Evolutionary conservation across 345 rosid species (phyloP), one percentile per base, ranked within the genome.

Genomic region (Eucalyptus urophylla): DNA sequence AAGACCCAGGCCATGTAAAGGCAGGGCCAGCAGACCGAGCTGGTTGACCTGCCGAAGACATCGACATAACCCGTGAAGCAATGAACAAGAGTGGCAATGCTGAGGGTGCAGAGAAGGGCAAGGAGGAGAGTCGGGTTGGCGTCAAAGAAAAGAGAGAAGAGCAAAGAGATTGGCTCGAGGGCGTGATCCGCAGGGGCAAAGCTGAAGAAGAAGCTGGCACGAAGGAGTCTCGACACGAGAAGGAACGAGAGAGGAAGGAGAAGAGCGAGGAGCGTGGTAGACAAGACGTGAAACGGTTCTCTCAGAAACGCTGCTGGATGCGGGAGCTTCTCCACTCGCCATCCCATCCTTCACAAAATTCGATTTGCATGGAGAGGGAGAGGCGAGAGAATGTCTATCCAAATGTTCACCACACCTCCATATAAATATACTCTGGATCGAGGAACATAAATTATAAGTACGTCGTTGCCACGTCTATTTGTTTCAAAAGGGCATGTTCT

Each of bases 191-290:
- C 24, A 31, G 90, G 60, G n/a, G 87, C 37, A 65, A 87, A 24
- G 65, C 81, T 62, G 51, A 69, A 86, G 62, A 88, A 88, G 67
- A 88, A 91, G 88, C 86, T 86, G 87, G 80, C 69, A 14, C 50
- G 80, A 29, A 88, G 86, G 44, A 91, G 91, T 49, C 92, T 88
- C 14, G 91, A 89, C 11, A 80, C 88, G 86, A 91, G 89, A 49
- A 91, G 92, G 87, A 91, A 91, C 8, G 92, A 89, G 85, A 91
- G 91, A 40, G 92, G 92, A 17, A 89, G 92, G 54, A 91, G 33
- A 40, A 91, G 91, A 88, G 88, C 50, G 65, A 91, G 91, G 49
- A 91, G 92, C 8, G 91, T 89, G 3, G 86, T 80, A 14, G 92
- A 37, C 67, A 88, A 62, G 88, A 91, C n/a, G 87, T 91, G 89